Evolutionary conservation across 768 basidiomycete species (phyloP), one percentile per base, ranked within the genome.

Genomic region (Amanita thiersii): DNA sequence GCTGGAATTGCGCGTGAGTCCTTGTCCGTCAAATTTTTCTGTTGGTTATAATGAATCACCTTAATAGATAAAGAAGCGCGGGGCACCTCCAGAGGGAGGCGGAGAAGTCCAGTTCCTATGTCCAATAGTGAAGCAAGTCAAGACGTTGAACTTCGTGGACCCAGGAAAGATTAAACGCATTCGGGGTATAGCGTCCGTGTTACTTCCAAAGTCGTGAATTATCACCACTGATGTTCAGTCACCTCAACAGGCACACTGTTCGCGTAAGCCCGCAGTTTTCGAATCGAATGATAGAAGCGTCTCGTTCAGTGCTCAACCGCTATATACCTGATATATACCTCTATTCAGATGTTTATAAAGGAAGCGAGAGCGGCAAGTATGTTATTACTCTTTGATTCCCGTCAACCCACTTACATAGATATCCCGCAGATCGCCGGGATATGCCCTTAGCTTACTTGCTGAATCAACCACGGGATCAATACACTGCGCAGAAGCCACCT

Each of bases 241-340:
- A n/a, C 29, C 29, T 14, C 28, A 37, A 10, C 52, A 96, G 92
- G 5, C 93, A 97, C 62, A 89, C 92, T 2, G 94, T 97, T 19
- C 85, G 96, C 29, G 91, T 98, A 6, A 94, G 82, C 49, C 96
- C 96, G 17, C 93, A 98, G 56, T 89, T 99, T 57, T 96, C 93
- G 2, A 96, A 96, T 59, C 77, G 96, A 28, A 90, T 98, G 83
- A 96, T 99, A 37, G 94, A 97, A 52, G 77, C 93, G 5, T 80
- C 89, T 12, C 81, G 96, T 28, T 92, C 89, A 2, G 72, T 99
- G 17, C 69, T 99, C 32, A 98, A 97, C 58, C 85, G 92, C 3
- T 96, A 87, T 59, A 96, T 98, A 45, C 94, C 96, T 26, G 96
- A 99, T 57, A 92, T 97, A 20, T 97, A 98, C 62, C 77, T 99